Evolutionary conservation across 345 rosid genomes (phyloP), one percentile per base, ranked within the genome.

Genomic region (Mercurialis annua): DNA sequence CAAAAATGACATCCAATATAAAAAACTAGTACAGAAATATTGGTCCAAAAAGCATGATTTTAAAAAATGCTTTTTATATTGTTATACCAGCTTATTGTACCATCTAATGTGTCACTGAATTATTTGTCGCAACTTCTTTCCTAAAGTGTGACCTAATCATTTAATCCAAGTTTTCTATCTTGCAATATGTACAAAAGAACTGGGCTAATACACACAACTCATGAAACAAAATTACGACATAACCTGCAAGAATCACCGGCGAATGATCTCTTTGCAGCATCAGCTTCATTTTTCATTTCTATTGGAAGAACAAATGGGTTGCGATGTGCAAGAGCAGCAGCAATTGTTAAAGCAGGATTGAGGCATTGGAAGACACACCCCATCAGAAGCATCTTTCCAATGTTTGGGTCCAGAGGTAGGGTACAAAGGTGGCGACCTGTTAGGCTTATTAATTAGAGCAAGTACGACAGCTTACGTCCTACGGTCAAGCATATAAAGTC

Each of bases 171-270:
- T n/a, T n/a, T n/a, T n/a, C n/a, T n/a, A n/a, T n/a, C n/a, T n/a
- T n/a, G n/a, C n/a, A n/a, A n/a, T n/a, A n/a, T n/a, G n/a, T n/a
- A n/a, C n/a, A n/a, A n/a, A n/a, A n/a, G n/a, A n/a, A n/a, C n/a
- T n/a, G n/a, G n/a, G n/a, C n/a, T n/a, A n/a, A n/a, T n/a, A n/a
- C n/a, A n/a, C n/a, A n/a, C n/a, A n/a, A n/a, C n/a, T n/a, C n/a
- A n/a, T n/a, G n/a, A n/a, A n/a, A n/a, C n/a, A n/a, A n/a, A n/a
- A n/a, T 43, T 46, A 67, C 6, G 48, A 49, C 54, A 62, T 49
- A 42, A 90, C 98, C 98, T 93, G 97, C 96, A 90, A 62, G 97
- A 89, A 75, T 89, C 97, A 73, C 92, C 92, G 33, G 96, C 97
- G 72, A 93, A 93, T 26, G 78, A 90, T 83, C 87, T 81, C 77